phyloP scores from a whole-genome alignment of 2,329 filamentous ascomycete genomes.

The Trichothecium roseum region DNA sequence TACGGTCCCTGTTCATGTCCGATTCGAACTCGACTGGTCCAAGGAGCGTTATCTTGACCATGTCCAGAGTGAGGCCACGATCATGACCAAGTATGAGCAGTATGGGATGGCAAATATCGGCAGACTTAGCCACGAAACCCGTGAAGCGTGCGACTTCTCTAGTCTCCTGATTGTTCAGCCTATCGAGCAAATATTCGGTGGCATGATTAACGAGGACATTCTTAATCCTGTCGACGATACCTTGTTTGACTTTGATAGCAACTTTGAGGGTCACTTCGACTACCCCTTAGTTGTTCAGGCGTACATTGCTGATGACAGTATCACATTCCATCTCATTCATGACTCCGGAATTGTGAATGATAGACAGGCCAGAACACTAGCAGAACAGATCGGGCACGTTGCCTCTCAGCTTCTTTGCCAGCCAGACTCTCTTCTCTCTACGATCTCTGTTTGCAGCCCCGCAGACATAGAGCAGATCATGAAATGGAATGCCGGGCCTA shows the following conservation, averaged over 20 bases:
- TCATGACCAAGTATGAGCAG: constrained; percentile 10
- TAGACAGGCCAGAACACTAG: neutral
- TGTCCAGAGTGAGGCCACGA: constrained; percentile 8
- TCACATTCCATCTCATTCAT: neutral
- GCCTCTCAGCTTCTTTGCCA: neutral
- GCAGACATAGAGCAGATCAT: no score
- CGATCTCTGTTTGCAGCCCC: neutral
- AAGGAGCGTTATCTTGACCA: constrained; percentile 6
- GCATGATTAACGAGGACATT: neutral
- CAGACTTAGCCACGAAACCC: constrained; percentile 4
- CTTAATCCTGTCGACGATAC: neutral
- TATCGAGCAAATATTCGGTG: neutral
- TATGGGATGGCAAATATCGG: constrained; percentile 8
- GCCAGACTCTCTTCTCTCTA: neutral
- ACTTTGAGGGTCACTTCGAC: neutral
- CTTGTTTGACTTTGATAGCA: no score
- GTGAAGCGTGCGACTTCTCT: constrained; percentile 2
- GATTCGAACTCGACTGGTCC: constrained; percentile 5
- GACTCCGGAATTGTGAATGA: neutral
- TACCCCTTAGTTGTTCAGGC: neutral
- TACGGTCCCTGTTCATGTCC: constrained; percentile 9
- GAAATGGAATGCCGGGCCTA: neutral
- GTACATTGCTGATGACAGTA: neutral
- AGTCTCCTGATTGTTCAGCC: constrained; percentile 1
- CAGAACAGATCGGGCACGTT: constrained; percentile 1